Conservation (phyloP, 768 basidiomycete species). For the Flagelloscypha sp. region DNA sequence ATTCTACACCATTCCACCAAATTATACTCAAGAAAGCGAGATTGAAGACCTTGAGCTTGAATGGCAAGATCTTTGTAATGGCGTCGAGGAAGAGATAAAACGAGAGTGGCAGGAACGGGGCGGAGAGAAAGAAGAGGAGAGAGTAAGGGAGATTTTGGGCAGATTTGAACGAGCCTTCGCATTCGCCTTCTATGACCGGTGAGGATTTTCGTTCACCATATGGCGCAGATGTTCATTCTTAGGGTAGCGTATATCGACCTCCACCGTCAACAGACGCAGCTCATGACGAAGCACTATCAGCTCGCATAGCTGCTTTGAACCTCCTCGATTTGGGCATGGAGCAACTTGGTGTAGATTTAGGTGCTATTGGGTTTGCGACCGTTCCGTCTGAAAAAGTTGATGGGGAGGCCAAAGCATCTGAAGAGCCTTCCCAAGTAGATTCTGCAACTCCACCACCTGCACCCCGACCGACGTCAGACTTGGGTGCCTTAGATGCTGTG, state of each 20-base stretch:
- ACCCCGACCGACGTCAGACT: too few species aligned
- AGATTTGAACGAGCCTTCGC: constrained; percentile 67
- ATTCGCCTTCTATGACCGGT: constrained; percentile 80
- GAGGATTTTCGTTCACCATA: constrained; percentile 12
- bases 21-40: too few species aligned
- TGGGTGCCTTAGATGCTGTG: constrained; percentile 61
- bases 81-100: too few species aligned
- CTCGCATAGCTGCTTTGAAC: constrained; percentile 84
- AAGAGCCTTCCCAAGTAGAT: too few species aligned
- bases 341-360: constrained; percentile 83
- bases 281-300: constrained; percentile 86
- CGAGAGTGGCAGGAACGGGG: constrained; percentile 14
- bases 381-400: too few species aligned
- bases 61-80: too few species aligned
- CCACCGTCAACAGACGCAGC: constrained; percentile 59
- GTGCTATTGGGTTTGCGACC: constrained; percentile 32
- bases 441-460: too few species aligned
- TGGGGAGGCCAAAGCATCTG: too few species aligned
- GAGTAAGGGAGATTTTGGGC: constrained; percentile 57
- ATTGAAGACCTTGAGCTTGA: too few species aligned
- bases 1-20: too few species aligned
- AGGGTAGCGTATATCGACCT: constrained; percentile 66
- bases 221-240: not conserved
- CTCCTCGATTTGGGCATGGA: constrained; percentile 82
- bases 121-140: constrained; percentile 25